Evolutionary conservation across 2,329 filamentous ascomycete genomes (phyloP), one percentile per base, ranked within the genome.

Genomic region (Orbilia blumenaviensis): DNA sequence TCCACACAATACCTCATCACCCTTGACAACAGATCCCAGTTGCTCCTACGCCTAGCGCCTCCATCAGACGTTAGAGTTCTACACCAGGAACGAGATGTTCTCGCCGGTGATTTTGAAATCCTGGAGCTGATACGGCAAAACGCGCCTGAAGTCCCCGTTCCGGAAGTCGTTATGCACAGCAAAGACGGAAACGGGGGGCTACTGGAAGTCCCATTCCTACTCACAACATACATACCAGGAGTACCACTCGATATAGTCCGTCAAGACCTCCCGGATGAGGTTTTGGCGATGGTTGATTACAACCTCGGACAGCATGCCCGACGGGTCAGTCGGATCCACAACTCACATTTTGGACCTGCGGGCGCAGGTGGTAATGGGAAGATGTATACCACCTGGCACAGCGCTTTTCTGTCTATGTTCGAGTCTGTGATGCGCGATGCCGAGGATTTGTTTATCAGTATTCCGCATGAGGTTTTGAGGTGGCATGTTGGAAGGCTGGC

Each of bases 381-480:
- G 82, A 42, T 81, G 81, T 79, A 79, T 1, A 80, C 81, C 4
- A 85, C 84, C 1, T 90, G 89, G 89, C 84, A 84, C 0, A 82
- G 84, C 32, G 87, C 88, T 0, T 90, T 90, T 66, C 85, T 87
- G 41, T 82, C 84, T 2, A 81, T 90, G 66, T 80, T 90, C 7
- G 88, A 90, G 78, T 84, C 84, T 0, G 82, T 88, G 2, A 81
- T 90, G 16, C 83, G 87, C 8, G 89, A 90, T 77, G 87, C 85
- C 0, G 88, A 90, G 80, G 88, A 89, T 77, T 85, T 87, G 82
- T 84, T 85, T 0, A 84, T 90, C 2, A 85, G 86, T 23, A 82
- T 90, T n/a, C 85, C 85, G 2, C 90, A 90, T 78, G 83, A 85
- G 23, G 81, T 84, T 3, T 85, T 90, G 2, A 84, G 89, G 56